Evolutionary conservation across 768 basidiomycete species (phyloP).

Genomic region (Pleurotus citrinopileatus): DNA sequence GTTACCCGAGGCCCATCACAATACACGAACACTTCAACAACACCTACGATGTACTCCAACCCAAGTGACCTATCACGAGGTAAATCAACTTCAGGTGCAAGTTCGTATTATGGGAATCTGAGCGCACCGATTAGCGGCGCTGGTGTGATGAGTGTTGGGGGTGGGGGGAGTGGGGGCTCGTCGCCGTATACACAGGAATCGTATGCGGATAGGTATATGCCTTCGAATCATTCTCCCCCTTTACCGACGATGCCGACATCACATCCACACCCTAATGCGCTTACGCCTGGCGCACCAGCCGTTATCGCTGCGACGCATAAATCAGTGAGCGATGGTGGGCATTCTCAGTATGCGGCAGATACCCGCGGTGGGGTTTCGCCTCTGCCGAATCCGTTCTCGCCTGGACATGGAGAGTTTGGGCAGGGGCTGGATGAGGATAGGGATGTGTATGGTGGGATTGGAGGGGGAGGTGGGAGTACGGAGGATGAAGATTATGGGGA

Average conservation of each 20-base stretch:
- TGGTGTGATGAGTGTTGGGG: neutral
- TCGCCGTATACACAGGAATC: constrained; percentile 1
- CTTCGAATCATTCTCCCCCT: neutral
- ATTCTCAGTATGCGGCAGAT: neutral
- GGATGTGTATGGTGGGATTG: constrained; percentile 13
- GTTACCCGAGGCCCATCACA: constrained; percentile 19
- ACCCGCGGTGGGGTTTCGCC: neutral
- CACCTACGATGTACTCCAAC: constrained; percentile 2
- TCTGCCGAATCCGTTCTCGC: constrained; percentile 14
- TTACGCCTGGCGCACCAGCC: neutral
- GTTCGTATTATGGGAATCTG: no score
- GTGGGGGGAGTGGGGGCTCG: constrained; percentile 8
- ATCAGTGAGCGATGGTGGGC: neutral
- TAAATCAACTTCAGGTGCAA: no score
- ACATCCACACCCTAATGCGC: neutral
- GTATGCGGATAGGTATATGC: constrained; percentile 11
- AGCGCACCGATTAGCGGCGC: no score
- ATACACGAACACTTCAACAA: constrained; percentile 13
- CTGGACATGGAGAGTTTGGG: neutral
- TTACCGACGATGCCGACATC: neutral
- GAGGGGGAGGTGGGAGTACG: constrained; percentile 18
- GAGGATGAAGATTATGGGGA: constrained; percentile 15
- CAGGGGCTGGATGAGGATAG: constrained; percentile 9
- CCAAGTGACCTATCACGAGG: constrained; percentile 12
- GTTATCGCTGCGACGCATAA: no score